These are phyloP conservation scores for Didymella arachidicola DNA, from an alignment of 2,329 filamentous ascomycete species.

Conservation along the genomic window DNA sequence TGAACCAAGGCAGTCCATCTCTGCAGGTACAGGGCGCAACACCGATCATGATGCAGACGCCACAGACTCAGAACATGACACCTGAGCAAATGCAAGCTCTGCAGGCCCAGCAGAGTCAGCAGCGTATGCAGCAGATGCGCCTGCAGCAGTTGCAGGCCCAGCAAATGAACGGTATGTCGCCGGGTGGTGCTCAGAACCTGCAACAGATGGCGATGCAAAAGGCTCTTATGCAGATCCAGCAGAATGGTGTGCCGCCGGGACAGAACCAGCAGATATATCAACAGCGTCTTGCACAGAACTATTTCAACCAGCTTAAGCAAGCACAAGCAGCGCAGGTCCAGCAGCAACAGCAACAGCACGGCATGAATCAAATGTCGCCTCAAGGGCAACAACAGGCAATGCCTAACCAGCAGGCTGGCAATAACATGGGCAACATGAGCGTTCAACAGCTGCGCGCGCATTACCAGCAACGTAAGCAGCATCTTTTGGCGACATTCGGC, in stretches of 20 bases:
- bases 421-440: slow-evolving; percentile 39
- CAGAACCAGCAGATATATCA: slow-evolving; percentile 39
- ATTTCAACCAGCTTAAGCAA: slow-evolving; percentile 32
- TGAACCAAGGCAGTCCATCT: slow-evolving; percentile 49
- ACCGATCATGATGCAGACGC: slow-evolving; percentile 50
- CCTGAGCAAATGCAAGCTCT: slow-evolving; percentile 47
- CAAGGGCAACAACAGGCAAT: slow-evolving; percentile 35
- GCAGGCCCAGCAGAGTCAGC: slow-evolving; percentile 40
- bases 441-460: slow-evolving; percentile 37
- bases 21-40: slow-evolving; percentile 46
- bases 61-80: slow-evolving; percentile 44
- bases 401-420: slow-evolving; percentile 32
- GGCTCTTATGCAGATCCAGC: slow-evolving; percentile 43
- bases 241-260: slow-evolving; percentile 43
- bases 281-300: slow-evolving; percentile 37
- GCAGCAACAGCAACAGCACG: slow-evolving; percentile 36
- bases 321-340: slow-evolving; percentile 33
- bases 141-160: slow-evolving; percentile 18
- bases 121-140: slow-evolving; percentile 26
- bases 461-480: slow-evolving; percentile 36
- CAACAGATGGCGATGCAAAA: slow-evolving; percentile 45
- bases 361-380: slow-evolving; percentile 44
- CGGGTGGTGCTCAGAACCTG: slow-evolving; percentile 30
- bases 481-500: slow-evolving; percentile 36
- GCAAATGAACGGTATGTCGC: slow-evolving; percentile 27